Percentiles rank a stretch among this genome's conserved stretches.
Conservation (phyloP, 495 filamentous ascomycete genomes). For the Cercophora sp. region DNA sequence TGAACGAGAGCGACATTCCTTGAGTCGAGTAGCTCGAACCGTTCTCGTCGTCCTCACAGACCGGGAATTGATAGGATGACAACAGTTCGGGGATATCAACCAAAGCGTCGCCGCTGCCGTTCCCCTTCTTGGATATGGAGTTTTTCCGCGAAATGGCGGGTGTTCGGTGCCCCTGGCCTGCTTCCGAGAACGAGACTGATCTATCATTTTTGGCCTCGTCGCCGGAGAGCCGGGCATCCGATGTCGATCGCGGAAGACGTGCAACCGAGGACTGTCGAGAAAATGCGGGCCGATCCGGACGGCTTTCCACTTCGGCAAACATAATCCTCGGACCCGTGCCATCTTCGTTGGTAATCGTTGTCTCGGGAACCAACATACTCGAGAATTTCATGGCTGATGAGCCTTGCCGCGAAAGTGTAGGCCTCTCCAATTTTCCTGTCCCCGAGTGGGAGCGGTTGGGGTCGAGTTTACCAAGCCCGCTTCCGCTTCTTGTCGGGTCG, state of each 20-base stretch:
- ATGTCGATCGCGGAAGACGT: constrained; percentile 57
- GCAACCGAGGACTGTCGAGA: constrained; percentile 46
- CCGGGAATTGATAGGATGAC: constrained; percentile 24
- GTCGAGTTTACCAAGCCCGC: not conserved
- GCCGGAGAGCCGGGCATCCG: constrained; percentile 28
- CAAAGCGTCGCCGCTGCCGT: constrained; percentile 22
- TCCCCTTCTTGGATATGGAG: constrained; percentile 22
- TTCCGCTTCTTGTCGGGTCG: constrained; percentile 4
- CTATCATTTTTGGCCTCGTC: constrained; percentile 50
- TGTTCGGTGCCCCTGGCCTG: constrained; percentile 13
- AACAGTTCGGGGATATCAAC: constrained; percentile 36
- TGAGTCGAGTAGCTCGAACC: constrained; percentile 60
- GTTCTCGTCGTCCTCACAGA: constrained; percentile 24
- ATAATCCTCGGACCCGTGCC: constrained; percentile 69
- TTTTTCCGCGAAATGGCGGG: constrained; percentile 28
- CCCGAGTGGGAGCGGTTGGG: constrained; percentile 17
- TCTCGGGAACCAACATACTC: constrained; percentile 69
- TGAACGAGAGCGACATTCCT: constrained; percentile 69
- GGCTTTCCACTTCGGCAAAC: constrained; percentile 55
- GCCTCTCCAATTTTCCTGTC: constrained; percentile 35
- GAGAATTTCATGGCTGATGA: constrained; percentile 58
- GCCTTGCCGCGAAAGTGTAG: constrained; percentile 48
- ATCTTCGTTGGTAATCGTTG: constrained; percentile 61
- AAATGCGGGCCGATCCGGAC: constrained; percentile 37
- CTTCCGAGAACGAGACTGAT: constrained; percentile 67